Base-by-base conservation (phyloP, 768 basidiomycete species). In the Holtermannia corniformis region DNA sequence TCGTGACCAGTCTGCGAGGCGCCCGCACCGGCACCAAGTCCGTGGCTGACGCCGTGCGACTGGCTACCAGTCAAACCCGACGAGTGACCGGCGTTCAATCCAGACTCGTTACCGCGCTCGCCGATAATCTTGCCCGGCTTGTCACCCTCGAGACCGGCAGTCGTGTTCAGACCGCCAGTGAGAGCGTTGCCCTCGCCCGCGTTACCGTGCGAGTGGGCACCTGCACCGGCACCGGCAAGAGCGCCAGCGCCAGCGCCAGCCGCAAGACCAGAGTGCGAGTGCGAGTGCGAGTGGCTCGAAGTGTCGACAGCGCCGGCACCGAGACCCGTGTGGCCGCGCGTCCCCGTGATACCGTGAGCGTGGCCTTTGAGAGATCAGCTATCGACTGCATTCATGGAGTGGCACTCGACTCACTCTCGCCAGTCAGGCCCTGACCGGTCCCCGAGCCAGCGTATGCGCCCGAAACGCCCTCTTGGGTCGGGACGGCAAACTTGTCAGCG, bases 381-480 rank as follows among this genome's bases (percentile, higher is more conserved):
- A n/a, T n/a, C n/a, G n/a, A n/a, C n/a, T 28, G 20, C 13, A 7
- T 10, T 41, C 16, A 14, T 41, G n/a, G 32, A 22, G 44, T 13
- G 5, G 19, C 7, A 19, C 10, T 10, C n/a, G 7, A 62, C 65
- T 59, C 46, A 67, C 66, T 65, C 50, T 68, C 48, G 11, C 66
- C 66, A 26, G 61, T 62, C 23, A 68, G 41, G 28, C 53, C 66
- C 50, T 68, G 56, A 16, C 55, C 25, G 16, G 66, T 55, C 13
- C 54, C 56, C n/a, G 50, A 28, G n/a, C 66, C 66, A 10, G 44
- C 52, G 42, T 68, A 68, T 1, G 63, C 61, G 16, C 66, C 66
- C 32, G 52, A 49, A 19, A 65, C 63, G 21, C 61, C 52, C 12
- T 61, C 58, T 16, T 32, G 42, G n/a, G 46, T 43, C 1, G 23